Base-by-base conservation (phyloP, 345 rosid species). In the Mallotus nudiflorus region DNA sequence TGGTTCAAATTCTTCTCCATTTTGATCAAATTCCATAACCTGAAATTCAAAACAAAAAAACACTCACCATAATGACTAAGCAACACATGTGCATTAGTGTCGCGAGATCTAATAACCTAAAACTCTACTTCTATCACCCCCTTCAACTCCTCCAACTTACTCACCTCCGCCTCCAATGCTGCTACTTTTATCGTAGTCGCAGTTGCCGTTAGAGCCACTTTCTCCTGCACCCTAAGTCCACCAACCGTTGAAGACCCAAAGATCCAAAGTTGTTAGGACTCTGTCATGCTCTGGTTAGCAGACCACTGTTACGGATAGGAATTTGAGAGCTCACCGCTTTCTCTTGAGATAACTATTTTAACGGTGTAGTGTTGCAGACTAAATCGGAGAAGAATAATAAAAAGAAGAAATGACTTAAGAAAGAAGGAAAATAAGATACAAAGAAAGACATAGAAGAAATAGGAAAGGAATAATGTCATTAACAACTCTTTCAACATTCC, bases 221-320 rank as follows among this genome's bases (percentile, higher is more conserved):
- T 64, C 57, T 77, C 77, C 40, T 82, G 84, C 22, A 71, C 60
- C 82, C 77, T 81, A 65, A 72, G 24, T 48, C 56, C 68, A 44
- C 37, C 60, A 39, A 77, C 83, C 15, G 71, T 70, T 6, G 61
- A 44, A 12, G 24, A 25, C 73, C 73, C 3, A 75, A 44, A 5
- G 75, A 65, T 45, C 80, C 37, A 25, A 69, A 72, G 74, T 45
- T 84, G 71, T 73, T 74, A 0, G 99, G 99, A 3, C 81, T 85
- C 64, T 91, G 96, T 39, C 98, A 91, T 65, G 95, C 97, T 79
- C 99, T 86, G 9, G 99, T 96, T 72, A 96, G 72, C 9, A 98
- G 99, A 0, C 99, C 99, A 0, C 99, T 98, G 77, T 86, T 83
- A 68, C 92, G 97, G 78, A 87, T 75, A 79, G 85, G 87, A 49